A percentile compares a stretch with the other conserved stretches of the same genome.
Conservation (phyloP, 192 early-diverging fungal species). For the Coemansia guatemalensis region DNA sequence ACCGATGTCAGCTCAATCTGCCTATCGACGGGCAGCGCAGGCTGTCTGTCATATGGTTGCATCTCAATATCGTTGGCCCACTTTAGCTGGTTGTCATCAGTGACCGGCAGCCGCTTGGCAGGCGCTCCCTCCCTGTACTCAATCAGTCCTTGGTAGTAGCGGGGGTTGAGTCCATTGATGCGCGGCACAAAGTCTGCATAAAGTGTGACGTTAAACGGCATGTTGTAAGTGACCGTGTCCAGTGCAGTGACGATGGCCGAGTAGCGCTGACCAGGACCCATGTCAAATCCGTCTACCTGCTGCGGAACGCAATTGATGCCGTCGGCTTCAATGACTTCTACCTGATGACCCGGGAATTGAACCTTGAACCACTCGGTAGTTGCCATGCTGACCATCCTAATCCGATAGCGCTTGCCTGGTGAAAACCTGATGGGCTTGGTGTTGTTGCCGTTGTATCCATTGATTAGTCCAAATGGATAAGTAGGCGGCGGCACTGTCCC, state of each 20-base stretch:
- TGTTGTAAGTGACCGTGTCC: constrained; percentile 58
- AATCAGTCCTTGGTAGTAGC: constrained; percentile 21
- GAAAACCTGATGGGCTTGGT: constrained; percentile 59
- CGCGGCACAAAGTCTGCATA: constrained; percentile 56
- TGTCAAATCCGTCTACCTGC: constrained; percentile 54
- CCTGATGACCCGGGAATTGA: constrained; percentile 72
- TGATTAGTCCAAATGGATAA: constrained; percentile 53
- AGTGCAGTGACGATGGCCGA: constrained; percentile 75
- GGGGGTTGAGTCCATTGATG: constrained; percentile 49
- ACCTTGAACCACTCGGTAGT: constrained; percentile 69
- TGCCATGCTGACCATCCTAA: constrained; percentile 77
- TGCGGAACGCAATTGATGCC: constrained; percentile 61
- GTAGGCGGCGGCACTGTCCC: constrained; percentile 59
- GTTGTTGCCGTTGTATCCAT: constrained; percentile 52
- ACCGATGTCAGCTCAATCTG: constrained; percentile 10
- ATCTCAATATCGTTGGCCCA: constrained; percentile 25
- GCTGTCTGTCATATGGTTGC: constrained; percentile 3
- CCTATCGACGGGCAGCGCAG: constrained; percentile 21
- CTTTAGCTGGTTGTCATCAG: constrained; percentile 4
- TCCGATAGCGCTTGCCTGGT: constrained; percentile 75
- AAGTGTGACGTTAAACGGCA: constrained; percentile 61
- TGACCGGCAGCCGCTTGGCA: not conserved
- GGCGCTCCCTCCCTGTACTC: constrained; percentile 16
- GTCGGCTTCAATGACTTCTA: constrained; percentile 79
- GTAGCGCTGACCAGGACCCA: constrained; percentile 74